Percentiles rank a stretch among this genome's conserved stretches.
These are phyloP conservation scores for Tubosaeta brunneosetosa DNA, from an alignment of 768 basidiomycete genomes.

Conservation along the genomic window DNA sequence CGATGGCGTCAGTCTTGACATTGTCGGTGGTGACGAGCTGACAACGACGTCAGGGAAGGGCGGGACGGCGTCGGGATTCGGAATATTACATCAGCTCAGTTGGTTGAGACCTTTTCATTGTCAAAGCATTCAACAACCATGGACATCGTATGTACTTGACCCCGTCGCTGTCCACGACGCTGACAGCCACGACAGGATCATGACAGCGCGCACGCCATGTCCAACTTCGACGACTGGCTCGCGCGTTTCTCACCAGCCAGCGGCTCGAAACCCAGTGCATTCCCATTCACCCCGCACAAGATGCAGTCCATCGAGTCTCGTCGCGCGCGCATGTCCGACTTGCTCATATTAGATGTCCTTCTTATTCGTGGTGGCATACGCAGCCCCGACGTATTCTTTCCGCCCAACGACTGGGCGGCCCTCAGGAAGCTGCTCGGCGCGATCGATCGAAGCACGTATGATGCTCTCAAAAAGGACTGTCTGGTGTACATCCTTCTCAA, in stretches of 20 bases:
- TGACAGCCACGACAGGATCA: constrained; percentile 15
- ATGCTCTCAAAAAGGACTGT: constrained; percentile 75
- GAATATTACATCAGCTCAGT: neutral
- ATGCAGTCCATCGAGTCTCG: constrained; percentile 58
- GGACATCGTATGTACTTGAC: constrained; percentile 25
- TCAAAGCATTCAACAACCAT: constrained; percentile 8
- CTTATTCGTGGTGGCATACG: constrained; percentile 60
- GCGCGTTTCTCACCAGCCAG: constrained; percentile 44
- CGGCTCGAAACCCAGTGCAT: constrained; percentile 32
- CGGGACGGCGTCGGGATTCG: neutral
- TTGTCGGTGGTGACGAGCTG: neutral
- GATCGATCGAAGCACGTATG: constrained; percentile 61
- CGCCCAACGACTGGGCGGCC: constrained; percentile 52
- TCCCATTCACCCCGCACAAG: constrained; percentile 55
- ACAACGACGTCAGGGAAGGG: neutral
- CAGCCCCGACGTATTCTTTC: constrained; percentile 59
- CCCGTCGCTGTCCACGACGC: neutral
- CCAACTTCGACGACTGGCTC: constrained; percentile 24
- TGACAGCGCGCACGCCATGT: neutral
- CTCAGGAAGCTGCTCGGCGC: constrained; percentile 57
- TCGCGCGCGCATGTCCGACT: constrained; percentile 55
- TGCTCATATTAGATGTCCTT: constrained; percentile 71
- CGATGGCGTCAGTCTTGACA: constrained; percentile 8
- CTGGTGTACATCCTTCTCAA: constrained; percentile 78
- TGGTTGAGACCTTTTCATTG: neutral